Evolutionary conservation across 768 basidiomycete species (phyloP).

Genomic region (Trametes punicea): DNA sequence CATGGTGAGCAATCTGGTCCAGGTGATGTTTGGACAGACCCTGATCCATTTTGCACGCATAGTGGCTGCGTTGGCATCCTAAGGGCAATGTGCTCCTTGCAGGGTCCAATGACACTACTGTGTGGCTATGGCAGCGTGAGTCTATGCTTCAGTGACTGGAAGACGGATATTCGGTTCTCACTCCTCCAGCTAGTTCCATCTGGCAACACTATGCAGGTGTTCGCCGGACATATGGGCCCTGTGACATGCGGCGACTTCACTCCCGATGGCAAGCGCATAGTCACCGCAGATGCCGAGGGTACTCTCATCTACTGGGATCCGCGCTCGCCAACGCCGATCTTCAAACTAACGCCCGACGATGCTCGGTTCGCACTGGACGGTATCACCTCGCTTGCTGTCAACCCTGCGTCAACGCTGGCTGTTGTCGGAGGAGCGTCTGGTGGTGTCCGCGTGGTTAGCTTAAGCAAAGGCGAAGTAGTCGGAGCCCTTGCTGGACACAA

Average conservation of each 20-base stretch:
- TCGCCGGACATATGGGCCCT: conserved; percentile 83
- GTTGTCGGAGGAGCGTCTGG: conserved; percentile 87
- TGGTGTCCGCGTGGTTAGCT: conserved; percentile 80
- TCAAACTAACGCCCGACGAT: conserved; percentile 72
- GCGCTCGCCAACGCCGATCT: conserved; percentile 67
- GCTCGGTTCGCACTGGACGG: conserved; percentile 77
- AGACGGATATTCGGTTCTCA: background rate
- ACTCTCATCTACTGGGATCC: conserved; percentile 91
- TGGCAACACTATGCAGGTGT: conserved; percentile 94
- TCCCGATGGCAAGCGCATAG: conserved; percentile 87
- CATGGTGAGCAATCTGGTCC: conserved; percentile 56
- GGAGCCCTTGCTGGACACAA: conserved; percentile 77
- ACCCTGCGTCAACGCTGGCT: conserved; percentile 83
- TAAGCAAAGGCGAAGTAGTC: conserved; percentile 83
- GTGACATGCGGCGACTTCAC: conserved; percentile 90
- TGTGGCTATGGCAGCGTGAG: conserved; percentile 97
- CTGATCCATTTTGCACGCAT: conserved; percentile 5
- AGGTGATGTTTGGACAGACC: background rate
- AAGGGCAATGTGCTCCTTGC: conserved; percentile 85
- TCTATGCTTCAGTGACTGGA: too few species aligned
- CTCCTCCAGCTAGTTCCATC: conserved; percentile 68
- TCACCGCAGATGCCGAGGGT: conserved; percentile 83
- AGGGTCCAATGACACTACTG: conserved; percentile 88
- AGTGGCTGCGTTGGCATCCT: conserved; percentile 98
- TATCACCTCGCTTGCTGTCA: conserved; percentile 84